phyloP scores from a whole-genome alignment of 345 rosid species.

The Mallotus nudiflorus region DNA sequence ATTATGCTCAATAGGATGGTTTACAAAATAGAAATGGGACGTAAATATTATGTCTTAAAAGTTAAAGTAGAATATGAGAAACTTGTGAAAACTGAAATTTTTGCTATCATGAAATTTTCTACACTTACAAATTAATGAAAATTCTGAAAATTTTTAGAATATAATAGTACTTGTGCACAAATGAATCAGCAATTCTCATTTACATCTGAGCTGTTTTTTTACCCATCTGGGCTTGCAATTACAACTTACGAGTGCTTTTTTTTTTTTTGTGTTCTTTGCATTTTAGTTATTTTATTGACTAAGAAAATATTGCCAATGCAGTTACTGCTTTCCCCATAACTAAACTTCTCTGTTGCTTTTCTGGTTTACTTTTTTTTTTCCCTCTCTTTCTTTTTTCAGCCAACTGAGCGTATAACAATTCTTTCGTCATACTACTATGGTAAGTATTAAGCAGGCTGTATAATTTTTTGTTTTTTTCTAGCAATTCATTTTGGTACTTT shows the following conservation, averaged over 20 bases:
- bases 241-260: neutral
- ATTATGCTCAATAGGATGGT: neutral
- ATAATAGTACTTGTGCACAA: neutral
- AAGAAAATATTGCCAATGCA: slow-evolving; percentile 7
- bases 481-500: neutral
- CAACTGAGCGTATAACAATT: slow-evolving; percentile 81
- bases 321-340: slow-evolving; percentile 1
- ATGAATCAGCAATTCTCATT: neutral
- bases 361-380: neutral
- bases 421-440: slow-evolving; percentile 81
- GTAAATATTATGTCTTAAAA: neutral
- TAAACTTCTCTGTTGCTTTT: slow-evolving; percentile 8
- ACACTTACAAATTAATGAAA: neutral
- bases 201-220: neutral
- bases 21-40: neutral
- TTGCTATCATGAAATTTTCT: neutral
- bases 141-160: slow-evolving; percentile 1
- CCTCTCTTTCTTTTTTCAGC: slow-evolving; percentile 38
- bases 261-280: neutral
- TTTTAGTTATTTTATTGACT: neutral
- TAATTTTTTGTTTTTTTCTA: slow-evolving; percentile 2
- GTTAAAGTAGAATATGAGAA: slow-evolving; percentile 1
- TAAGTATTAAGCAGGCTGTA: slow-evolving; percentile 27
- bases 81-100: neutral
- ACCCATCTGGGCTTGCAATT: neutral